Conservation (phyloP, 1,284 basidiomycete species). For the Boletus austroedulis region DNA sequence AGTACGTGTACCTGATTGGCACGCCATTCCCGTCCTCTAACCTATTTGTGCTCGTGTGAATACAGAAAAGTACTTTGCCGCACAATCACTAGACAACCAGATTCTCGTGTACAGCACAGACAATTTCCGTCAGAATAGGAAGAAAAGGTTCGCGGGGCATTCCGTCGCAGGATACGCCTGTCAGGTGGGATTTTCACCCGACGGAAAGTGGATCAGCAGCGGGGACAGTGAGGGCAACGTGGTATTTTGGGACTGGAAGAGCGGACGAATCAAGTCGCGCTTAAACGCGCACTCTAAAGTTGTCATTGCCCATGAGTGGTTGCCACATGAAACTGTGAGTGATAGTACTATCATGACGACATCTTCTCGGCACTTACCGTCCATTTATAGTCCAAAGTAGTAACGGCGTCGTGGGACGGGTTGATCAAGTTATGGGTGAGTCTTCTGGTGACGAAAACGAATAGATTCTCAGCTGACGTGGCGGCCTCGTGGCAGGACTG, state of each 20-base stretch:
- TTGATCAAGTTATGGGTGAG: constrained; percentile 91
- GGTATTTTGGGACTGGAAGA: constrained; percentile 99
- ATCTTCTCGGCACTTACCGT: constrained; percentile 14
- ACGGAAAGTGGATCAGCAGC: constrained; percentile 96
- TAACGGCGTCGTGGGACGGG: constrained; percentile 97
- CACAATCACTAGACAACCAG: constrained; percentile 97
- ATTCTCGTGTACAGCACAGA: constrained; percentile 96
- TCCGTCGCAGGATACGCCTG: constrained; percentile 96
- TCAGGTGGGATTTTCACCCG: constrained; percentile 94
- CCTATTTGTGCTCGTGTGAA: constrained; percentile 4
- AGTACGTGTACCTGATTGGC: constrained; percentile 61
- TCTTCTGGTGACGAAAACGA: not conserved
- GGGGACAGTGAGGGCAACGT: constrained; percentile 95
- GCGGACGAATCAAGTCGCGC: constrained; percentile 88
- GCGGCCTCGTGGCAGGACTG: constrained; percentile 37
- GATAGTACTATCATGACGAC: constrained; percentile 4
- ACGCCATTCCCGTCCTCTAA: not conserved
- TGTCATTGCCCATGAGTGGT: constrained; percentile 95
- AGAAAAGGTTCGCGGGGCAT: constrained; percentile 97
- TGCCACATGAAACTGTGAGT: constrained; percentile 95
- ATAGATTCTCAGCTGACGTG: constrained; percentile 11
- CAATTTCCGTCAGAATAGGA: constrained; percentile 96
- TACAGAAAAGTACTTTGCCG: constrained; percentile 92
- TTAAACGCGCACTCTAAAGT: constrained; percentile 91
- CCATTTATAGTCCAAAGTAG: constrained; percentile 75